Evolutionary conservation across 108 stramenopile genomes (phyloP).

Genomic region (Nitzschia sp.): DNA sequence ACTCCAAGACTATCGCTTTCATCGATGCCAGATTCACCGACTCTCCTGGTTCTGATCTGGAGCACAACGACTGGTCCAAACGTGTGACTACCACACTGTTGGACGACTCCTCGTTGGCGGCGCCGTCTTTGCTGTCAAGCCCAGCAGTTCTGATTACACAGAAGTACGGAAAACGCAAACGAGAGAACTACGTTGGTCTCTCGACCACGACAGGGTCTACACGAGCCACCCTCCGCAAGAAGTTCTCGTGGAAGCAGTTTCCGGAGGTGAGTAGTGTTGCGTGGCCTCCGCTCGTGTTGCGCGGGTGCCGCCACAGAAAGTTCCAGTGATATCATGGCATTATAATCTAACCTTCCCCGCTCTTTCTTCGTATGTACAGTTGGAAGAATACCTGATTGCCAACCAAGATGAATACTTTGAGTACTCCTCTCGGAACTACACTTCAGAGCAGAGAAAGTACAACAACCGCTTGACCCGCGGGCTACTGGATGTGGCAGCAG

Average conservation of each 20-base stretch:
- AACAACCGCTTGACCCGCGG: conserved; percentile 83
- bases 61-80: conserved; percentile 18
- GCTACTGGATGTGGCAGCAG: conserved; percentile 64
- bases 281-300: too few species aligned
- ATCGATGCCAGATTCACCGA: background rate
- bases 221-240: conserved; percentile 31
- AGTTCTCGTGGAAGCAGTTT: conserved; percentile 83
- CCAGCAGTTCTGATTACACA: conserved; percentile 16
- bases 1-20: conserved; percentile 1
- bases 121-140: background rate
- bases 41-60: background rate
- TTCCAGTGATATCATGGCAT: too few species aligned
- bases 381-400: conserved; percentile 47
- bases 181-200: conserved; percentile 33
- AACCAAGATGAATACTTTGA: conserved; percentile 56
- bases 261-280: conserved; percentile 80
- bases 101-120: conserved; percentile 5
- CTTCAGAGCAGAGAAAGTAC: conserved; percentile 78
- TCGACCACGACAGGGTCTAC: conserved; percentile 17
- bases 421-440: conserved; percentile 75
- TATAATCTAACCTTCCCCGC: background rate
- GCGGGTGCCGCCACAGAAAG: too few species aligned
- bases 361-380: conserved; percentile 22
- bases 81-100: background rate
- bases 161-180: conserved; percentile 30